A percentile compares a stretch with the other conserved stretches of the same genome.
phyloP scores from a whole-genome alignment of 305 asterid genomes.

The Fraxinus platypoda region DNA sequence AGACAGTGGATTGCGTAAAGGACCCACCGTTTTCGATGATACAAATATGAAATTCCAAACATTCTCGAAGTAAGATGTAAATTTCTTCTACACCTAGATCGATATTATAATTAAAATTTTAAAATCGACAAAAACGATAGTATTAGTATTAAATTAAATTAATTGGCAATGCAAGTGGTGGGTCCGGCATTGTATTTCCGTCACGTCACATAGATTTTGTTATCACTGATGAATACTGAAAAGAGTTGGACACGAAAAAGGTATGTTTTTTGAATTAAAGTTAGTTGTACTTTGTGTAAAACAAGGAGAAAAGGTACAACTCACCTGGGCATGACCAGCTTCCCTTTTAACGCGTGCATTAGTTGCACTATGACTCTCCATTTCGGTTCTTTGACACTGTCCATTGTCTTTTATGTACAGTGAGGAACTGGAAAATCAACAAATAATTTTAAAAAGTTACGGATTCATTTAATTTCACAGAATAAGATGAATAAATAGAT shows the following conservation, averaged over 20 bases:
- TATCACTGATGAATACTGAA: constrained; percentile 15
- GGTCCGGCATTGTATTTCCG: constrained; percentile 12
- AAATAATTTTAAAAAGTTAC: background rate
- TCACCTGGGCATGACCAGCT: constrained; percentile 17
- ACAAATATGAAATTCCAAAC: background rate
- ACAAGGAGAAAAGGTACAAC: constrained; percentile 28
- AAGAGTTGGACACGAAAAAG: constrained; percentile 22
- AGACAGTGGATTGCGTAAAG: background rate
- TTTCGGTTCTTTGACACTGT: background rate
- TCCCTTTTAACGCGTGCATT: constrained; percentile 40
- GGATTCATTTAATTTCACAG: background rate
- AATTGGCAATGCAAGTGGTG: background rate
- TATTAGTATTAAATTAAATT: background rate
- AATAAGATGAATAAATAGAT: background rate
- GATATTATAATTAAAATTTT: background rate
- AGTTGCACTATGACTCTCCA: background rate
- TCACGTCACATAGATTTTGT: constrained; percentile 15
- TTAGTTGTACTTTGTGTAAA: constrained; percentile 22
- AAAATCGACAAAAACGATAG: background rate
- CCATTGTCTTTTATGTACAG: background rate
- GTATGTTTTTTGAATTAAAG: constrained; percentile 45
- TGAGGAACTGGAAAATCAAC: background rate
- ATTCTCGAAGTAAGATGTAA: background rate
- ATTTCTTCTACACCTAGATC: background rate
- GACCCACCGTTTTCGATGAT: background rate